These are phyloP conservation scores for Leishmania guyanensis DNA, from an alignment of 208 protist species.

Conservation along the genomic window DNA sequence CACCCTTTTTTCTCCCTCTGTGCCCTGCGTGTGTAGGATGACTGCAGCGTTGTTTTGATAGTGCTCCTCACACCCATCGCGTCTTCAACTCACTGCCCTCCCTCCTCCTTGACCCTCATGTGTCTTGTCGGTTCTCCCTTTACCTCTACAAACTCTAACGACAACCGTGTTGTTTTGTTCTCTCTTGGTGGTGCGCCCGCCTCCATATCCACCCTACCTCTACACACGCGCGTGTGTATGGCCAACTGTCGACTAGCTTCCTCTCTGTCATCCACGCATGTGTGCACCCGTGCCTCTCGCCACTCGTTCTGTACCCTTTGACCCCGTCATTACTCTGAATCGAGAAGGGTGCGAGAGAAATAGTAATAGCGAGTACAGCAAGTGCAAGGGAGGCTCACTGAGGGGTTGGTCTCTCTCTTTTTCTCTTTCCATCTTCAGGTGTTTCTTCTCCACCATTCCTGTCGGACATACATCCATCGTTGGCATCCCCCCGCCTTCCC, in stretches of 20 bases:
- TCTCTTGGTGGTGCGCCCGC: not conserved
- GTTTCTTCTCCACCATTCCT: not conserved
- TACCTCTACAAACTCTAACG: too few relatives aligned
- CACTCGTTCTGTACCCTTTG: not conserved
- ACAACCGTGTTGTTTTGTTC: too few relatives aligned
- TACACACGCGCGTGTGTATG: not conserved
- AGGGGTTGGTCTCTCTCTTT: not conserved
- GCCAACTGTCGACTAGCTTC: not conserved
- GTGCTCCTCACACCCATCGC: not conserved
- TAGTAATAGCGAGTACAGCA: not conserved
- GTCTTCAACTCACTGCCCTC: not conserved
- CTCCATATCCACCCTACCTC: not conserved
- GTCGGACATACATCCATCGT: not conserved
- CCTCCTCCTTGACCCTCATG: not conserved
- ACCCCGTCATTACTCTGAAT: not conserved
- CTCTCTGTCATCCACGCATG: slow-evolving; percentile 1
- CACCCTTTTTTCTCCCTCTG: not conserved
- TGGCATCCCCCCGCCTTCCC: not conserved
- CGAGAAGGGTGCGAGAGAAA: not conserved
- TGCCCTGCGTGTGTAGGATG: not conserved
- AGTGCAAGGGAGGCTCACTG: not conserved
- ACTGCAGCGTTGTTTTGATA: not conserved
- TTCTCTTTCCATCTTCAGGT: not conserved
- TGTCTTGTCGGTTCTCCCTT: not conserved
- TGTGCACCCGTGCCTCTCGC: not conserved